Evolutionary conservation across 1,284 basidiomycete genomes (phyloP), one percentile per base, ranked within the genome.

Genomic region (Cryptococcus sp.): DNA sequence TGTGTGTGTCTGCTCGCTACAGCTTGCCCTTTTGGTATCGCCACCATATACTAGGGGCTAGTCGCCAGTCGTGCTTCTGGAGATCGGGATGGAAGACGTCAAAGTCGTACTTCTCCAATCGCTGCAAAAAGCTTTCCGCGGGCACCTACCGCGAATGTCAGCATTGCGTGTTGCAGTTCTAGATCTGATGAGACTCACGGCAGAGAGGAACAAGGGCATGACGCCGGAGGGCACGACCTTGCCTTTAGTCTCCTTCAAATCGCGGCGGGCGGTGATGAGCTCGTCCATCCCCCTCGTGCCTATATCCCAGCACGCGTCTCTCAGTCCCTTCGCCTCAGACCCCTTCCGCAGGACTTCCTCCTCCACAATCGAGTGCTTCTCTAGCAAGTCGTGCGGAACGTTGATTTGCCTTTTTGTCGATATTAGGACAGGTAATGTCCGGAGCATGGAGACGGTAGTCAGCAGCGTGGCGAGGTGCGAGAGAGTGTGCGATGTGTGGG

Each of bases 251-350:
- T 85, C 82, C 66, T 85, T 84, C 71, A 94, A 84, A 83, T 89
- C 87, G 54, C 86, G 84, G 46, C 90, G 84, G 2, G 92, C 91
- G 3, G 91, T 93, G 66, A 88, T 82, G 63, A 97, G 77, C 77
- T 97, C 89, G 79, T 95, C 92, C 80, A 95, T 93, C 42, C 92
- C 93, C 19, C 90, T 79, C 11, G 89, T 91, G 17, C 93, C 93
- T 73, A 95, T 88, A 71, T 93, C 89, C 73, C 88, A 96, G 39
- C 91, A 88, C 0, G 91, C 92, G 59, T 85, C 83, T 46, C 70
- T 71, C 10, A 82, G 53, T 0, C 81, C 80, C 11, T 71, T 67
- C 3, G 89, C 89, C 19, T 81, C 76, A 10, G 83, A 82, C 1
- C 90, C 88, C 45, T 82, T 81, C 38, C 89, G 83, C 74, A 93